These are phyloP conservation scores for Epichloe aotearoae DNA, from an alignment of 2,329 filamentous ascomycete genomes.

Conservation along the genomic window DNA sequence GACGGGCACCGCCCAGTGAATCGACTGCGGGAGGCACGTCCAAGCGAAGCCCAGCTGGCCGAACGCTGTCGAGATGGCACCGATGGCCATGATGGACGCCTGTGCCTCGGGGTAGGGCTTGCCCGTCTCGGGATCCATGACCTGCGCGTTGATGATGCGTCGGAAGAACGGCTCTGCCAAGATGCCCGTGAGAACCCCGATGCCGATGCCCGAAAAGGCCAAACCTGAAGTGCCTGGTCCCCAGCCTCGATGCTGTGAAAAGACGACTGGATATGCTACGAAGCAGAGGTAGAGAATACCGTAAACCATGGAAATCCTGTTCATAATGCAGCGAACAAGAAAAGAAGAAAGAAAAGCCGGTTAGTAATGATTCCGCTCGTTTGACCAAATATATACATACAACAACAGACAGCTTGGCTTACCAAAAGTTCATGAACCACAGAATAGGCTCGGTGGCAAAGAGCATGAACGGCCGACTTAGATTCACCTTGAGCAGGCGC, in stretches of 20 bases:
- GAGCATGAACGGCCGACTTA: constrained; percentile 67
- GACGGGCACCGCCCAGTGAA: constrained; percentile 74
- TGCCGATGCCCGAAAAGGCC: constrained; percentile 59
- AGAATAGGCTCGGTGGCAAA: constrained; percentile 70
- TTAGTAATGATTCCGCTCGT: not conserved
- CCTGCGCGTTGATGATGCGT: constrained; percentile 63
- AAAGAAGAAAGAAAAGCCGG: no score
- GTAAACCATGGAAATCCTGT: constrained; percentile 69
- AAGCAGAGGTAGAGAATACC: constrained; percentile 83
- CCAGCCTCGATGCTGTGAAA: constrained; percentile 64
- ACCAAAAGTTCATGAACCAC: constrained; percentile 57
- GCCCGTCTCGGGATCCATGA: constrained; percentile 61
- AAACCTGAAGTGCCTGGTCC: constrained; percentile 58
- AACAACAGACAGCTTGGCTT: constrained; percentile 11
- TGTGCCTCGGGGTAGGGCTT: constrained; percentile 66
- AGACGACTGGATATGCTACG: constrained; percentile 80
- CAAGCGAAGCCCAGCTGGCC: constrained; percentile 81
- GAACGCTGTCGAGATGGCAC: constrained; percentile 57
- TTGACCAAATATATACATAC: not conserved
- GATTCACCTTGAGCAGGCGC: constrained; percentile 57
- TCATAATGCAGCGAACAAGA: no score
- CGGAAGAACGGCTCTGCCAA: constrained; percentile 59
- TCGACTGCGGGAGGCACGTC: constrained; percentile 64
- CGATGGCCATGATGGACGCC: constrained; percentile 67
- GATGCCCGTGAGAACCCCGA: constrained; percentile 49